Evolutionary conservation across 2,329 filamentous ascomycete species (phyloP).

Genomic region (Penicillium fuscoglaucum): DNA sequence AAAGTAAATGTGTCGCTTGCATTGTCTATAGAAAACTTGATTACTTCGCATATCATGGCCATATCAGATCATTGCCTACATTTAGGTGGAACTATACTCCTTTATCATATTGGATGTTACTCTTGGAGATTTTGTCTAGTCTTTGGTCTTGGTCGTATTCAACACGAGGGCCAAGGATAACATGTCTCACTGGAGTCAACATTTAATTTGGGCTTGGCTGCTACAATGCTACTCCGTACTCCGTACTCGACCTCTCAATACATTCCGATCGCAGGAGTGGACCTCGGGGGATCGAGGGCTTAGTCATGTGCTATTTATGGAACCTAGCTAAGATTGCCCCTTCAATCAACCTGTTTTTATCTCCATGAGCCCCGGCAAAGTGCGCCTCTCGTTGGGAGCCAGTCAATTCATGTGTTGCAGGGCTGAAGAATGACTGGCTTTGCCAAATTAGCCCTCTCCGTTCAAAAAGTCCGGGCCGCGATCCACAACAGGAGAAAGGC

Average conservation of each 20-base stretch:
- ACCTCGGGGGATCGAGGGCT: neutral
- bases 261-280: neutral
- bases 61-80: neutral
- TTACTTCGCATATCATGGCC: no score
- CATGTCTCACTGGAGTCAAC: neutral
- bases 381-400: slow-evolving; percentile 21
- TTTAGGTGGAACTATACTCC: neutral
- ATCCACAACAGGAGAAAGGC: slow-evolving; percentile 32
- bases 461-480: slow-evolving; percentile 36
- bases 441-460: slow-evolving; percentile 33
- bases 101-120: neutral
- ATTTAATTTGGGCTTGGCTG: neutral
- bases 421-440: slow-evolving; percentile 38
- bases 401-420: slow-evolving; percentile 28
- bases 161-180: neutral
- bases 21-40: no score
- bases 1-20: neutral
- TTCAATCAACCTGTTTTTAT: slow-evolving; percentile 4
- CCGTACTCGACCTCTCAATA: neutral
- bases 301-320: slow-evolving; percentile 8
- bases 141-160: neutral
- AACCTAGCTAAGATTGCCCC: neutral
- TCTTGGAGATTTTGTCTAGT: neutral
- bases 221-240: neutral
- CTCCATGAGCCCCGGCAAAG: neutral